Evolutionary conservation across 2,329 filamentous ascomycete species (phyloP).

Genomic region (Stagonosporopsis tanaceti): DNA sequence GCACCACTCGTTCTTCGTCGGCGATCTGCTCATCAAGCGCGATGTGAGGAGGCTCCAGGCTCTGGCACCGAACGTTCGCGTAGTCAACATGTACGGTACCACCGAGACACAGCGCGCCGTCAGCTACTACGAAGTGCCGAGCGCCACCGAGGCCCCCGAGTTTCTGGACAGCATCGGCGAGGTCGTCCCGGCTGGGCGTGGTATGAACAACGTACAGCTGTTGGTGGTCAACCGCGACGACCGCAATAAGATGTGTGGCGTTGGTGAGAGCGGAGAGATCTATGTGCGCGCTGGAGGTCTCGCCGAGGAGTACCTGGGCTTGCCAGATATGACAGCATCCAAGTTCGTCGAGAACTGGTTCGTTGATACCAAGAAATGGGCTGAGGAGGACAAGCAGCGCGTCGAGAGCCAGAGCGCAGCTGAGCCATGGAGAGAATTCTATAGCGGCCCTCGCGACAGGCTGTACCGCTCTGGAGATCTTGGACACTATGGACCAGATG

Average conservation of each 20-base stretch:
- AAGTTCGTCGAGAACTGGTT: slow-evolving; percentile 93
- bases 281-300: slow-evolving; percentile 83
- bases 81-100: slow-evolving; percentile 88
- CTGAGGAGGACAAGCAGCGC: slow-evolving; percentile 66
- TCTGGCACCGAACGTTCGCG: slow-evolving; percentile 76
- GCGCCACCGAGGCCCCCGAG: slow-evolving; percentile 67
- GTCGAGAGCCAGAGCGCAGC: slow-evolving; percentile 57
- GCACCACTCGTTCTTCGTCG: slow-evolving; percentile 87
- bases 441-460: slow-evolving; percentile 82
- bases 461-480: slow-evolving; percentile 90
- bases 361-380: slow-evolving; percentile 75
- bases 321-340: slow-evolving; percentile 66
- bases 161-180: slow-evolving; percentile 73
- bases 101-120: slow-evolving; percentile 86
- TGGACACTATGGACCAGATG: slow-evolving; percentile 74
- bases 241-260: slow-evolving; percentile 70
- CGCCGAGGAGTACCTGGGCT: slow-evolving; percentile 78
- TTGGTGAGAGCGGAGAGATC: slow-evolving; percentile 86
- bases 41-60: slow-evolving; percentile 81
- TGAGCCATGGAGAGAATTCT: slow-evolving; percentile 81
- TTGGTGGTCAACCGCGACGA: slow-evolving; percentile 13
- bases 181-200: slow-evolving; percentile 81
- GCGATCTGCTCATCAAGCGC: slow-evolving; percentile 84
- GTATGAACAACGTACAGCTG: slow-evolving; percentile 85
- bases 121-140: slow-evolving; percentile 81